These are phyloP conservation scores for Fusarium sp. DNA, from an alignment of 2,329 filamentous ascomycete genomes.

Conservation along the genomic window DNA sequence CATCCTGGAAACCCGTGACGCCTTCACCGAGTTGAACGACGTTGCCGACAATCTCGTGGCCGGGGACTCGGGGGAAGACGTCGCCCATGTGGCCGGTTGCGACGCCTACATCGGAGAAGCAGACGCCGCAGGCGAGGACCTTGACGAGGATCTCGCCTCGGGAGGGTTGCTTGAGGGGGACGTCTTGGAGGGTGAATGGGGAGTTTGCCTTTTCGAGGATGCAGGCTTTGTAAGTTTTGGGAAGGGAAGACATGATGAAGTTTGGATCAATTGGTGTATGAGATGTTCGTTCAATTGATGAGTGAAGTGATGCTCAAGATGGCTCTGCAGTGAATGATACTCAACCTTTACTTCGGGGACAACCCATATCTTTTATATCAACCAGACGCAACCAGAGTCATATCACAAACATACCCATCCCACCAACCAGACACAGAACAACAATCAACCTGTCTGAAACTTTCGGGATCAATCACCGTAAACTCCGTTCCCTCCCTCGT, in stretches of 20 bases:
- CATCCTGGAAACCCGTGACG: conserved; percentile 66
- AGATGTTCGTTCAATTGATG: neutral
- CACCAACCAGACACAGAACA: neutral
- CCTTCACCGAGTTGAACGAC: conserved; percentile 66
- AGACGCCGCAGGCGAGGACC: conserved; percentile 75
- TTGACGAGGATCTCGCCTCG: conserved; percentile 71
- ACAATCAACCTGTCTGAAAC: neutral
- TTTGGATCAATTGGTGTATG: neutral
- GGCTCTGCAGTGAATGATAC: neutral
- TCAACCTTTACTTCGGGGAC: neutral
- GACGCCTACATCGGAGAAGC: conserved; percentile 66
- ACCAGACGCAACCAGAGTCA: conserved; percentile 3
- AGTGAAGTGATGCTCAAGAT: neutral
- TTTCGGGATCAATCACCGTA: neutral
- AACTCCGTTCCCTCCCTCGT: neutral
- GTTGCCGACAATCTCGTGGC: conserved; percentile 75
- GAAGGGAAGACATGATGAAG: conserved; percentile 54
- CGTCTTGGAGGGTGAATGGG: conserved; percentile 65
- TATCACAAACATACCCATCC: neutral
- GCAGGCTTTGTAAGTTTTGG: conserved; percentile 72
- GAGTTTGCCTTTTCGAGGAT: conserved; percentile 62
- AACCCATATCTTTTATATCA: neutral
- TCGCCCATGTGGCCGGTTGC: conserved; percentile 61
- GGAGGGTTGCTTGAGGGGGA: conserved; percentile 64
- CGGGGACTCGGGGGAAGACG: conserved; percentile 67